Conservation (phyloP, 1,139 yeast species). For the Lodderomyces oxycetoniae region DNA sequence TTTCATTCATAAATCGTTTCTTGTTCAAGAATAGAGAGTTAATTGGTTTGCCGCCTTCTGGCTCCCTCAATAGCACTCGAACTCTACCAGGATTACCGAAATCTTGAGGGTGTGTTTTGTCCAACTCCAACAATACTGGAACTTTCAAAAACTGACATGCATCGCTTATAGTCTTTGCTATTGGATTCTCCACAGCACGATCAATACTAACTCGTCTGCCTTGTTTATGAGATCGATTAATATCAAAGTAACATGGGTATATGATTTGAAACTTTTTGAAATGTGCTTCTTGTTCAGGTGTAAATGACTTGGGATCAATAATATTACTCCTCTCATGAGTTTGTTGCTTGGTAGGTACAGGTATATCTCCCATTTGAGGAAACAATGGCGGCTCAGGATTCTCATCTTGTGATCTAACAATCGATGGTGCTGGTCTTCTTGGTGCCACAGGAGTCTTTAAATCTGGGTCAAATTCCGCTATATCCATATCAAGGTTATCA, state of each 20-base stretch:
- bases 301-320: slow-evolving; percentile 35
- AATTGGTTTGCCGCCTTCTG: slow-evolving; percentile 38
- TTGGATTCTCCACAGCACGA: slow-evolving; percentile 77
- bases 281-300: slow-evolving; percentile 53
- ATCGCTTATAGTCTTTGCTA: slow-evolving; percentile 78
- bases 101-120: slow-evolving; percentile 92
- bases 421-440: slow-evolving; percentile 50
- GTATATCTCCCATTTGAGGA: slow-evolving; percentile 18
- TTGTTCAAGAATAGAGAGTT: slow-evolving; percentile 49
- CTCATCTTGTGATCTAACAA: slow-evolving; percentile 60
- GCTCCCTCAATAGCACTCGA: slow-evolving; percentile 59
- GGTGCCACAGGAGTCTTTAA: slow-evolving; percentile 69
- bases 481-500: slow-evolving; percentile 88
- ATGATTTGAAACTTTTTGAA: slow-evolving; percentile 65
- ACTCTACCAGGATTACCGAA: slow-evolving; percentile 97
- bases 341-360: slow-evolving; percentile 9
- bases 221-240: slow-evolving; percentile 64
- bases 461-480: slow-evolving; percentile 83
- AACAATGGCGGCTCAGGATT: slow-evolving; percentile 22
- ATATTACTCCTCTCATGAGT: slow-evolving; percentile 19
- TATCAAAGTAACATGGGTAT: slow-evolving; percentile 92
- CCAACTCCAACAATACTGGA: slow-evolving; percentile 65
- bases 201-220: slow-evolving; percentile 75
- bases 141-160: slow-evolving; percentile 47
- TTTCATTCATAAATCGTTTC: slow-evolving; percentile 57